Conservation (phyloP, 108 stramenopile genomes). For the Poteriospumella lacustris region DNA sequence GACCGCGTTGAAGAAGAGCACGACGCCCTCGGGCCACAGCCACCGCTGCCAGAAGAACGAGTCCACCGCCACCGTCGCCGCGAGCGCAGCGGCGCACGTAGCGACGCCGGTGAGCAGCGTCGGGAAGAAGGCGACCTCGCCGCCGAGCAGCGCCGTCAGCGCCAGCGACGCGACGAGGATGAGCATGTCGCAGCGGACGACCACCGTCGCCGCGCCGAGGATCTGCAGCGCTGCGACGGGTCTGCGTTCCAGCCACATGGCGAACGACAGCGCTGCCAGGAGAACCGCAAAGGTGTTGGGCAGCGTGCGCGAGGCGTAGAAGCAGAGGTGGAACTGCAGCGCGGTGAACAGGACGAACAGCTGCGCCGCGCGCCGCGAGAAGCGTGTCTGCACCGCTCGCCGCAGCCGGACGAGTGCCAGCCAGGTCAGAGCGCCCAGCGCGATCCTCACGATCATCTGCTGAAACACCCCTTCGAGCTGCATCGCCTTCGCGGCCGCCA, state of each 20-base stretch:
- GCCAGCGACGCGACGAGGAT: constrained; percentile 73
- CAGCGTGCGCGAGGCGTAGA: constrained; percentile 85
- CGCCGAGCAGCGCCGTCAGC: constrained; percentile 56
- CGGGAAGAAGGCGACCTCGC: constrained; percentile 57
- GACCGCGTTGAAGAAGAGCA: constrained; percentile 90
- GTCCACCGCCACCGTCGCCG: constrained; percentile 75
- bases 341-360: constrained; percentile 14
- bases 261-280: constrained; percentile 60
- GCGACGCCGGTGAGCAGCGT: constrained; percentile 61
- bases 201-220: constrained; percentile 68
- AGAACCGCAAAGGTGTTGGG: constrained; percentile 90
- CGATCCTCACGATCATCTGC: constrained; percentile 29
- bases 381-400: constrained; percentile 9
- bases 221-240: constrained; percentile 28
- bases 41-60: constrained; percentile 70
- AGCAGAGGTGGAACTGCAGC: constrained; percentile 86
- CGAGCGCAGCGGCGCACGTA: constrained; percentile 57
- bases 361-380: constrained; percentile 14
- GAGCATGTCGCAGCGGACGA: constrained; percentile 89
- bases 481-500: background rate
- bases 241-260: constrained; percentile 59
- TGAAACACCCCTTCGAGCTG: background rate
- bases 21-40: constrained; percentile 97
- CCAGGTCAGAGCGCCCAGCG: constrained; percentile 36
- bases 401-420: constrained; percentile 35